These are phyloP conservation scores for Penicillium dipodomyicola DNA, from an alignment of 495 filamentous ascomycete genomes.

Conservation along the genomic window DNA sequence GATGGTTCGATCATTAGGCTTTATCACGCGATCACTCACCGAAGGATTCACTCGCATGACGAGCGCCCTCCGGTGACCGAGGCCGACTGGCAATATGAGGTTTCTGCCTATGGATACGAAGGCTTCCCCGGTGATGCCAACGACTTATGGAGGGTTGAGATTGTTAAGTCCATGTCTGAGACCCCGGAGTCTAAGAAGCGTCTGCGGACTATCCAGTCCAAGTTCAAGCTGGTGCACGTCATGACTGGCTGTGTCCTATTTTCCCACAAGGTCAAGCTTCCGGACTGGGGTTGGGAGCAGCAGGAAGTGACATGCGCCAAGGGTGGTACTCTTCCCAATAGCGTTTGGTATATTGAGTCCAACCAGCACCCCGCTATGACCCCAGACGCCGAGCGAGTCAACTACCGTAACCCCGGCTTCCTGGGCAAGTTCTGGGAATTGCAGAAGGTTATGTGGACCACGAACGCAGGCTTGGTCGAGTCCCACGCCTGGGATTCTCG, in stretches of 20 bases:
- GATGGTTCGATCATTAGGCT: slow-evolving; percentile 79
- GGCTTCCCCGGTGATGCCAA: slow-evolving; percentile 97
- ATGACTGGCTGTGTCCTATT: slow-evolving; percentile 98
- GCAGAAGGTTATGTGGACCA: slow-evolving; percentile 99
- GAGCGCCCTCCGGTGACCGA: slow-evolving; percentile 96
- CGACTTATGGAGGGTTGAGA: slow-evolving; percentile 91
- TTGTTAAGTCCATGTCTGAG: slow-evolving; percentile 86
- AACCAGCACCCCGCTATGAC: slow-evolving; percentile 79
- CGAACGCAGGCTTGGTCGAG: slow-evolving; percentile 93
- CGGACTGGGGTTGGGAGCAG: slow-evolving; percentile 94
- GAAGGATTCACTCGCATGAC: slow-evolving; percentile 94
- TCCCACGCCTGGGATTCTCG: slow-evolving; percentile 98
- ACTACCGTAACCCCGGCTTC: slow-evolving; percentile 93
- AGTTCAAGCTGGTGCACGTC: slow-evolving; percentile 89
- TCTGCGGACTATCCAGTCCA: slow-evolving; percentile 90
- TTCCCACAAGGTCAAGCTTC: slow-evolving; percentile 97
- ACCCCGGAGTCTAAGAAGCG: slow-evolving; percentile 75
- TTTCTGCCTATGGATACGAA: slow-evolving; percentile 96
- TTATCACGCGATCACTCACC: slow-evolving; percentile 77
- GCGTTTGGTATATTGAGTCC: slow-evolving; percentile 90
- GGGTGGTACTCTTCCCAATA: slow-evolving; percentile 90
- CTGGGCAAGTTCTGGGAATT: slow-evolving; percentile 98
- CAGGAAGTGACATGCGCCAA: slow-evolving; percentile 98
- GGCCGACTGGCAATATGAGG: slow-evolving; percentile 97
- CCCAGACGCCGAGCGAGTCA: slow-evolving; percentile 80